Percentiles rank a stretch among this genome's conserved stretches.
Conservation (phyloP, 2,329 filamentous ascomycete genomes). For the Phyllosticta citribraziliensis region DNA sequence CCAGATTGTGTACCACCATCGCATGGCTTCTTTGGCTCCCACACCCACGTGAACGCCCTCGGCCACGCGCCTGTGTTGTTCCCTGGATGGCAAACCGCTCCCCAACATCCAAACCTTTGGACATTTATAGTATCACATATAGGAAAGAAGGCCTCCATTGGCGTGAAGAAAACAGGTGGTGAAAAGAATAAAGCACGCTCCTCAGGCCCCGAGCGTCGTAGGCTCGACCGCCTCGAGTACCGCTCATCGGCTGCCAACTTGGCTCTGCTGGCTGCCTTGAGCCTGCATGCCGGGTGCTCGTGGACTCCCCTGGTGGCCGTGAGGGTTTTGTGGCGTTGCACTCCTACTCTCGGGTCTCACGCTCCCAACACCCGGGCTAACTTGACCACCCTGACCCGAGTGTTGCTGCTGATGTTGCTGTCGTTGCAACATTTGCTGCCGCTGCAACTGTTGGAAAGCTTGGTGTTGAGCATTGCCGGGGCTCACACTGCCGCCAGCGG, state of each 20-base stretch:
- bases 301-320: slow-evolving; percentile 11
- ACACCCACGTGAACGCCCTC: too few species aligned
- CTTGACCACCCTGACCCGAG: slow-evolving; percentile 11
- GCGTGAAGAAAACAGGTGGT: neutral
- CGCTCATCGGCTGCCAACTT: neutral
- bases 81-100: too few species aligned
- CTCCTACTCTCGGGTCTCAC: slow-evolving; percentile 23
- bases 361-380: slow-evolving; percentile 6
- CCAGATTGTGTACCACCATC: too few species aligned
- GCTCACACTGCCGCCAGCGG: slow-evolving; percentile 6
- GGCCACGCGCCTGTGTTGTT: too few species aligned
- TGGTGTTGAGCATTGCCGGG: slow-evolving; percentile 2
- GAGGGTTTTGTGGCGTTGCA: slow-evolving; percentile 28
- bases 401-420: slow-evolving; percentile 19
- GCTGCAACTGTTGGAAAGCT: slow-evolving; percentile 26
- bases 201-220: neutral
- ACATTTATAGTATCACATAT: too few species aligned
- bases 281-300: neutral
- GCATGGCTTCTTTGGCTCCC: too few species aligned
- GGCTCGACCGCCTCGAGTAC: neutral
- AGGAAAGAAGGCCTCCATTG: too few species aligned
- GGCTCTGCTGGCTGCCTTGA: neutral
- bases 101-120: too few species aligned
- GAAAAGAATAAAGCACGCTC: neutral
- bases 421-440: slow-evolving; percentile 27